A percentile compares a stretch with the other conserved stretches of the same genome.
These are phyloP conservation scores for Gaertneriomyces sp. DNA, from an alignment of 192 early-diverging fungal genomes.

Conservation along the genomic window DNA sequence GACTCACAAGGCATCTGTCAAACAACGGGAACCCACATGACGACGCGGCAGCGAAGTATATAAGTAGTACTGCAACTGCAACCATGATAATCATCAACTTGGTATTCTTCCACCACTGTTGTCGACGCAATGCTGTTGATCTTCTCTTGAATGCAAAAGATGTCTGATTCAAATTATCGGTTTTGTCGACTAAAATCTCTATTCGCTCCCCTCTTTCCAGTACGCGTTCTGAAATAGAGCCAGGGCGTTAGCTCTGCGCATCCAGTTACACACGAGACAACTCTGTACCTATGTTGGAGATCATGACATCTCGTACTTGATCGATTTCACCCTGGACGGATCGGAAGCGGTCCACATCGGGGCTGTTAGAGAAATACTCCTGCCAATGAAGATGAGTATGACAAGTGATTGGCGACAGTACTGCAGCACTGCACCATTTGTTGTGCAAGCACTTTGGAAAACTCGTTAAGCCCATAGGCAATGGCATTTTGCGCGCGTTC, in stretches of 20 bases:
- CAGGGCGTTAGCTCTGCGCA: conserved; percentile 6
- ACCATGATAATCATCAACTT: conserved; percentile 71
- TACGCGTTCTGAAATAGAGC: conserved; percentile 61
- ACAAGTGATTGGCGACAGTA: not conserved
- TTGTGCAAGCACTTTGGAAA: conserved; percentile 70
- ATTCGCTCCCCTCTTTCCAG: conserved; percentile 85
- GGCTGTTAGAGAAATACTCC: conserved; percentile 42
- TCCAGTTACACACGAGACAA: not conserved
- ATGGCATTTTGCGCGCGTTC: conserved; percentile 50
- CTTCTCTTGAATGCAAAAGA: conserved; percentile 89
- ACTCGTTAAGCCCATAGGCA: conserved; percentile 79
- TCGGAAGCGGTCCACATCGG: conserved; percentile 68
- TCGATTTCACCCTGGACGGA: conserved; percentile 88
- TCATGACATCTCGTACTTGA: conserved; percentile 93
- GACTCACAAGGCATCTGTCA: conserved; percentile 42
- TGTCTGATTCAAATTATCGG: conserved; percentile 78
- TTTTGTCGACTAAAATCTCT: conserved; percentile 87
- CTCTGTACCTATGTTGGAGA: conserved; percentile 78
- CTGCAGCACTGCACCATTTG: conserved; percentile 63
- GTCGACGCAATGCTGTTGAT: conserved; percentile 74
- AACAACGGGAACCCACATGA: conserved; percentile 79
- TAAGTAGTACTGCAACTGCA: conserved; percentile 57
- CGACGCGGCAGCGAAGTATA: conserved; percentile 70
- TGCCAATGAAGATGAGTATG: not conserved
- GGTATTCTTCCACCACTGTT: conserved; percentile 96